phyloP scores from a whole-genome alignment of 495 filamentous ascomycete species.

The Chaetomium fimeti region DNA sequence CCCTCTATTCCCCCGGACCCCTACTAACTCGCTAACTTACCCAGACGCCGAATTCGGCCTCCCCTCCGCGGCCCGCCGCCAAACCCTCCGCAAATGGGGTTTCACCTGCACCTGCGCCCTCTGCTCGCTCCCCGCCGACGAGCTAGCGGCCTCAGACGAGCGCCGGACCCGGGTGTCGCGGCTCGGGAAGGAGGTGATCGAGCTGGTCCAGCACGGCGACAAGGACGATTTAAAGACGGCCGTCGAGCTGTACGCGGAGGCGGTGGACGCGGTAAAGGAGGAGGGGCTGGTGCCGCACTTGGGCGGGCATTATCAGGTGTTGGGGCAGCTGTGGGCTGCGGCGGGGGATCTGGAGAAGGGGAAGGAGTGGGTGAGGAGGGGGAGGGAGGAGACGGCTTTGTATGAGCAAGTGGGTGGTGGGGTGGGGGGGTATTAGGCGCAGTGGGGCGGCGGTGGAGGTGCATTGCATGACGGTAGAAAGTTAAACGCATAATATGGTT shows the following conservation, averaged over 20 bases:
- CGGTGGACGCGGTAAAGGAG: conserved; percentile 30
- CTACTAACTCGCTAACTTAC: not conserved
- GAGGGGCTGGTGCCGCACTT: conserved; percentile 37
- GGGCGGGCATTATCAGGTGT: conserved; percentile 37
- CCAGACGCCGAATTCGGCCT: conserved; percentile 36
- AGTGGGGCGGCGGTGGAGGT: no score
- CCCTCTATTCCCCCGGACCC: not conserved
- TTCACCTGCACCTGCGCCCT: conserved; percentile 40
- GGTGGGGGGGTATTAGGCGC: not conserved
- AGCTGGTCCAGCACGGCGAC: conserved; percentile 22
- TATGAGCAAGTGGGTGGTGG: conserved; percentile 22
- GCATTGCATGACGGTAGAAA: no score
- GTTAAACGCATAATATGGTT: no score
- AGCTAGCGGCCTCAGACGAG: conserved; percentile 30
- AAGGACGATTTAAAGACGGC: conserved; percentile 22
- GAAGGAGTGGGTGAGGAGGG: conserved; percentile 29
- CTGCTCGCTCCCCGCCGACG: conserved; percentile 30
- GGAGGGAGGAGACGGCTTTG: conserved; percentile 28
- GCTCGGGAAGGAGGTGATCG: conserved; percentile 29
- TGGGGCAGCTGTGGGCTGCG: conserved; percentile 31
- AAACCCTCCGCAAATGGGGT: conserved; percentile 37
- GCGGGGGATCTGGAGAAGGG: conserved; percentile 29
- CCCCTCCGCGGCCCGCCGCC: conserved; percentile 30
- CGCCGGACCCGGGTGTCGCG: conserved; percentile 29
- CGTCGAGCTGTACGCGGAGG: conserved; percentile 26